These are phyloP conservation scores for Capronia americana DNA, from an alignment of 2,329 filamentous ascomycete species.

Conservation along the genomic window DNA sequence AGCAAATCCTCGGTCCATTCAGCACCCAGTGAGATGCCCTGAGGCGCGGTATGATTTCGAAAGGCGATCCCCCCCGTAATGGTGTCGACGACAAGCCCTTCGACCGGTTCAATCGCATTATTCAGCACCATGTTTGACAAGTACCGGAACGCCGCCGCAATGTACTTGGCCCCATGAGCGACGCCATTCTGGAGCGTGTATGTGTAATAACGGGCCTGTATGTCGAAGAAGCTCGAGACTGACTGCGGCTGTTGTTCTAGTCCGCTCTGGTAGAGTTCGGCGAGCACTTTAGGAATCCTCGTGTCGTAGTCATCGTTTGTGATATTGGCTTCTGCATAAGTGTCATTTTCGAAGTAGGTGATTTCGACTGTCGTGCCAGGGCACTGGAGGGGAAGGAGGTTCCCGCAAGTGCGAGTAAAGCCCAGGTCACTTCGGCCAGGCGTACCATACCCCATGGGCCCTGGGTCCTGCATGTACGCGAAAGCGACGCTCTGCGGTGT, in stretches of 20 bases:
- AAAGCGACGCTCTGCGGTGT: conserved; percentile 43
- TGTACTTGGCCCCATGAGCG: conserved; percentile 36
- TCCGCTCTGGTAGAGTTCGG: conserved; percentile 51
- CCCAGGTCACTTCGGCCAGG: conserved; percentile 43
- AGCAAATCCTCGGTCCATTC: conserved; percentile 57
- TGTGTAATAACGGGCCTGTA: conserved; percentile 46
- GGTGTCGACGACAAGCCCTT: conserved; percentile 48
- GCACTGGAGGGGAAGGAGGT: conserved; percentile 34
- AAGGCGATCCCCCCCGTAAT: conserved; percentile 52
- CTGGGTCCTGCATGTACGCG: conserved; percentile 47
- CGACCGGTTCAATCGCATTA: conserved; percentile 46
- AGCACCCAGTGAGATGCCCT: conserved; percentile 51
- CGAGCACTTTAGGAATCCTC: conserved; percentile 45
- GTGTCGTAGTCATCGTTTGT: conserved; percentile 43
- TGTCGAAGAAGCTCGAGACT: conserved; percentile 54
- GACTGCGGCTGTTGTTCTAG: conserved; percentile 40
- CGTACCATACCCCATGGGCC: conserved; percentile 51
- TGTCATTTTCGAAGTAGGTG: conserved; percentile 40
- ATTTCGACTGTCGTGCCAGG: conserved; percentile 40
- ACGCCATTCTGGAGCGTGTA: conserved; percentile 29
- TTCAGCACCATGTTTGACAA: conserved; percentile 46
- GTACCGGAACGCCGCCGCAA: conserved; percentile 44
- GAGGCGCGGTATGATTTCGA: conserved; percentile 53
- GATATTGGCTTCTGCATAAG: conserved; percentile 30
- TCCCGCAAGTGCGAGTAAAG: conserved; percentile 46